Evolutionary conservation across 306 rosid genomes (phyloP).

Genomic region (Adenanthera pavonina): DNA sequence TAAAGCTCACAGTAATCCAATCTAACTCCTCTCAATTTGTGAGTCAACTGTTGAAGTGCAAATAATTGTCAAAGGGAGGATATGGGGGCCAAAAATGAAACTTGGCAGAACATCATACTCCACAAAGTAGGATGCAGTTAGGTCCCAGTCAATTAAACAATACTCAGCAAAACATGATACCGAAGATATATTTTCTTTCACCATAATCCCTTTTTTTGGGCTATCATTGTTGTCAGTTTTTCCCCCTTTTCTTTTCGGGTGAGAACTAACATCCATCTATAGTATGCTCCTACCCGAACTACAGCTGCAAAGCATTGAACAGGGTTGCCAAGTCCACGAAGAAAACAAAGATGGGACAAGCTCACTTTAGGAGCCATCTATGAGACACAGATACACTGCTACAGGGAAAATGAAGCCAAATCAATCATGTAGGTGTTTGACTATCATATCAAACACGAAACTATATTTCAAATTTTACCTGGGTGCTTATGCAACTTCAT

Average conservation of each 20-base stretch:
- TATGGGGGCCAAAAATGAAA: constrained; percentile 6
- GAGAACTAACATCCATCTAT: constrained; percentile 9
- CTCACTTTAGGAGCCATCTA: constrained; percentile 26
- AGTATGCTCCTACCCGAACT: background rate
- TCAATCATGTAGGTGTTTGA: background rate
- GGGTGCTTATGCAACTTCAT: background rate
- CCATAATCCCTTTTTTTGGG: background rate
- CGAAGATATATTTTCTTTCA: background rate
- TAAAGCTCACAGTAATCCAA: background rate
- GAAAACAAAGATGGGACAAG: constrained; percentile 15
- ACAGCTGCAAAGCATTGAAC: background rate
- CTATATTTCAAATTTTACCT: background rate
- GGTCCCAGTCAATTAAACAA: too few species aligned
- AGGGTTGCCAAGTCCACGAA: constrained; percentile 6
- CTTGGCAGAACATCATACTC: background rate
- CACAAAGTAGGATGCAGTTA: too few species aligned
- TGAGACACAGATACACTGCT: too few species aligned
- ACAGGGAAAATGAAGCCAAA: background rate
- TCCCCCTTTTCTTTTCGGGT: background rate
- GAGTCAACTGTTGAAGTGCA: constrained; percentile 11
- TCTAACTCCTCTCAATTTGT: background rate
- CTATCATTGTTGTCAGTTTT: background rate
- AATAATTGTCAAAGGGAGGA: constrained; percentile 21
- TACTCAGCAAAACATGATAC: too few species aligned
- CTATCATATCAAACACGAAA: background rate